phyloP scores from a whole-genome alignment of 2,329 filamentous ascomycete species.

The Helotiales sp. region DNA sequence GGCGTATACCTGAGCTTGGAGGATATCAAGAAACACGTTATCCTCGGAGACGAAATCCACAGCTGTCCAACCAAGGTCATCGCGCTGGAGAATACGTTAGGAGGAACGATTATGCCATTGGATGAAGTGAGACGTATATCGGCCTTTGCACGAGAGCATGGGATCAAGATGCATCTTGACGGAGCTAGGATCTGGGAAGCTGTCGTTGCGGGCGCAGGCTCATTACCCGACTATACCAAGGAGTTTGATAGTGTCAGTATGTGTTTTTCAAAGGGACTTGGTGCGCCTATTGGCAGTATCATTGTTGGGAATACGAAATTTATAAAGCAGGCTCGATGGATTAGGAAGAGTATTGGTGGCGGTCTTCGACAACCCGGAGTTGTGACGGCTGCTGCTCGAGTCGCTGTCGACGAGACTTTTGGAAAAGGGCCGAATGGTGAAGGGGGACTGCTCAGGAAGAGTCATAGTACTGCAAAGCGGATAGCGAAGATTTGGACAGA shows the following conservation, averaged over 20 bases:
- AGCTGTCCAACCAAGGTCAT: slow-evolving; percentile 79
- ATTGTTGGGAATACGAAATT: slow-evolving; percentile 59
- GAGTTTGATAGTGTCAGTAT: slow-evolving; percentile 74
- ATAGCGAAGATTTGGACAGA: slow-evolving; percentile 61
- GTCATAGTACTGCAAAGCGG: slow-evolving; percentile 62
- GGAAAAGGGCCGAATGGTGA: slow-evolving; percentile 55
- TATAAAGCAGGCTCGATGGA: slow-evolving; percentile 68
- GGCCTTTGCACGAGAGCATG: slow-evolving; percentile 63
- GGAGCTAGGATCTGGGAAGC: slow-evolving; percentile 84
- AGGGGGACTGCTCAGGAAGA: slow-evolving; percentile 59
- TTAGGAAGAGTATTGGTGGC: slow-evolving; percentile 79
- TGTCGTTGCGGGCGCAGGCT: slow-evolving; percentile 67
- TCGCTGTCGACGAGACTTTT: slow-evolving; percentile 80
- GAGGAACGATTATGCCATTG: slow-evolving; percentile 77
- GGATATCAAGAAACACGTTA: slow-evolving; percentile 67
- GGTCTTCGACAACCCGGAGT: slow-evolving; percentile 77
- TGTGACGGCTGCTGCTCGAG: slow-evolving; percentile 71
- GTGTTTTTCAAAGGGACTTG: slow-evolving; percentile 81
- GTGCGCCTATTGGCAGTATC: slow-evolving; percentile 77
- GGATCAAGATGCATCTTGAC: slow-evolving; percentile 73
- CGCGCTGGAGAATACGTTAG: slow-evolving; percentile 82
- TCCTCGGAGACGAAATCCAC: slow-evolving; percentile 70
- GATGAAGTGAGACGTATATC: slow-evolving; percentile 68
- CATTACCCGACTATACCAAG: slow-evolving; percentile 64
- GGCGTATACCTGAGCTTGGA: slow-evolving; percentile 58